phyloP scores from a whole-genome alignment of 257 asterid species.

The Buddleja alternifolia region DNA sequence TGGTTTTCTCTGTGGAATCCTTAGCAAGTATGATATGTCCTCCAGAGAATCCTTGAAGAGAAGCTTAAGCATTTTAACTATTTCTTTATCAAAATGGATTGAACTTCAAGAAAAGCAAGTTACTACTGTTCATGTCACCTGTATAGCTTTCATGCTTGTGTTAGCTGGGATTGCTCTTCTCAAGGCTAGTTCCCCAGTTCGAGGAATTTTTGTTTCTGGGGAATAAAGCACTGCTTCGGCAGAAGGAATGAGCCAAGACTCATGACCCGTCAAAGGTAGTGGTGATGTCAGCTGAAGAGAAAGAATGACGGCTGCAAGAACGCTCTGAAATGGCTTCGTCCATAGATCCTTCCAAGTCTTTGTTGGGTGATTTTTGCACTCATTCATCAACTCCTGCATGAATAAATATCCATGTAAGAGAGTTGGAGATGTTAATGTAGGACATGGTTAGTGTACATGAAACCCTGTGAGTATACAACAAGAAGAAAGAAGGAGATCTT shows the following conservation, averaged over 20 bases:
- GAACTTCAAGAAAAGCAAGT: background rate
- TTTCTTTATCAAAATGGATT: background rate
- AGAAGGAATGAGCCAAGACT: conserved; percentile 50
- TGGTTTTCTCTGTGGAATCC: conserved; percentile 98
- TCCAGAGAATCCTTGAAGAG: conserved; percentile 77
- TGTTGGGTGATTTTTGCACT: conserved; percentile 28
- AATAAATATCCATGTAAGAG: conserved; percentile 31
- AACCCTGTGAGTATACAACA: background rate
- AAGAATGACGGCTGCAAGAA: conserved; percentile 52
- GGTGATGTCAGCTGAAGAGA: conserved; percentile 74
- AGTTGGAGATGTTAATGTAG: conserved; percentile 8
- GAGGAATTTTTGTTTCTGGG: conserved; percentile 92
- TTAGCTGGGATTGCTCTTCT: conserved; percentile 98
- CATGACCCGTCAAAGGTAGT: conserved; percentile 49
- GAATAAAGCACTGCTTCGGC: conserved; percentile 96
- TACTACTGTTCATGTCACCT: conserved; percentile 46
- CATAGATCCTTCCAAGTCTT: conserved; percentile 40
- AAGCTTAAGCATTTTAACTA: conserved; percentile 12
- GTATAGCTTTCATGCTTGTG: conserved; percentile 90
- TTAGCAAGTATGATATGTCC: conserved; percentile 91
- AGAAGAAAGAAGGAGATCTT: conserved; percentile 19
- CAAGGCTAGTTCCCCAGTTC: conserved; percentile 96
- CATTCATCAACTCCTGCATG: conserved; percentile 58
- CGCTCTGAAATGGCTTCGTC: conserved; percentile 52
- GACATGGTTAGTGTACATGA: conserved; percentile 1